Evolutionary conservation across 2,329 filamentous ascomycete genomes (phyloP).

Genomic region (Arthrobotrys entomopaga): DNA sequence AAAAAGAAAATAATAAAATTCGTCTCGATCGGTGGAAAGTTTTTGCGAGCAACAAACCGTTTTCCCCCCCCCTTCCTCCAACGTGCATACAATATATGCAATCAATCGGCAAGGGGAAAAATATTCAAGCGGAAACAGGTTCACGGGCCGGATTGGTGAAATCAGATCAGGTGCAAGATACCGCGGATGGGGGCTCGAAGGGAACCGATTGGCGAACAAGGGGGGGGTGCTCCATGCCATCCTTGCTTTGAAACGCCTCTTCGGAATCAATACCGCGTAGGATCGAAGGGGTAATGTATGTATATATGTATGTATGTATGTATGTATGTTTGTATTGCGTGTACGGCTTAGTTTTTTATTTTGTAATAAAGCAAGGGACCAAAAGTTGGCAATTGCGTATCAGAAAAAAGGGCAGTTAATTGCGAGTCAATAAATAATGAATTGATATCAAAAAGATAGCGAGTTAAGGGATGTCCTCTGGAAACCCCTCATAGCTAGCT

Average conservation of each 20-base stretch:
- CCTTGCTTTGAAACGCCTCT: slow-evolving; percentile 43
- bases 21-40: slow-evolving; percentile 24
- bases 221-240: slow-evolving; percentile 22
- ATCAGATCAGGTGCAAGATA: slow-evolving; percentile 12
- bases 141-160: slow-evolving; percentile 40
- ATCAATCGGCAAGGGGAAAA: slow-evolving; percentile 32
- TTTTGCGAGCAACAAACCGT: slow-evolving; percentile 14
- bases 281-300: no score
- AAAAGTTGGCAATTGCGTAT: slow-evolving; percentile 25
- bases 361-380: slow-evolving; percentile 42
- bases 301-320: no score
- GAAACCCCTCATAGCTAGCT: slow-evolving; percentile 6
- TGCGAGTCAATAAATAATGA: slow-evolving; percentile 9
- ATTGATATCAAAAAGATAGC: slow-evolving; percentile 2
- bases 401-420: slow-evolving; percentile 8
- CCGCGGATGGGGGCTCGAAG: slow-evolving; percentile 20
- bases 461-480: slow-evolving; percentile 7
- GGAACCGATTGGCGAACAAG: slow-evolving; percentile 47
- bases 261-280: slow-evolving; percentile 38
- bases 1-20: slow-evolving; percentile 20
- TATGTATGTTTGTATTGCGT: no score
- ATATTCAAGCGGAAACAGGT: slow-evolving; percentile 36
- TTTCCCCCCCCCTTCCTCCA: no score
- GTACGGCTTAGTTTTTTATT: slow-evolving; percentile 18
- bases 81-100: not conserved